Conservation (phyloP, 129 eudicot species). For the Ambrosia artemisiifolia region DNA sequence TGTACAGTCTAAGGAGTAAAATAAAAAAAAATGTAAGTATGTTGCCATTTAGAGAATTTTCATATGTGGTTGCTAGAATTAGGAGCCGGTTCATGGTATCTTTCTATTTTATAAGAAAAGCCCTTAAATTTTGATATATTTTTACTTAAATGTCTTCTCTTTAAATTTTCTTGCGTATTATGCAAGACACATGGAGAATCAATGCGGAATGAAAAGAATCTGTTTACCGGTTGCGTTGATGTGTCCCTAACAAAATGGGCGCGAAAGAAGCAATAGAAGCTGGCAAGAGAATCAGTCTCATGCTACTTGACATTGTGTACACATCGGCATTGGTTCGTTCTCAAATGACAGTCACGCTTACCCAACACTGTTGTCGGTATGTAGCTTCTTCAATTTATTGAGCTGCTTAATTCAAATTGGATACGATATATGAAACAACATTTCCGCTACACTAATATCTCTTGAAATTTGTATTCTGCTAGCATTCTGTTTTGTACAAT, state of each 20-base stretch:
- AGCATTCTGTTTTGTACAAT: background rate
- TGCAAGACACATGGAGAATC: constrained; percentile 70
- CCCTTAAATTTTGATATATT: background rate
- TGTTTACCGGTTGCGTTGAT: constrained; percentile 87
- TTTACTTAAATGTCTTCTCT: background rate
- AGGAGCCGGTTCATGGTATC: background rate
- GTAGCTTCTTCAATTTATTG: constrained; percentile 24
- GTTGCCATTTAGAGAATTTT: background rate
- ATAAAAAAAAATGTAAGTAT: too few relatives aligned
- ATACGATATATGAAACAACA: background rate
- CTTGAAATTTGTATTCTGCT: constrained; percentile 3
- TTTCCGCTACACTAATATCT: background rate
- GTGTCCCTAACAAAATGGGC: constrained; percentile 80
- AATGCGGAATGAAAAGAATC: constrained; percentile 89
- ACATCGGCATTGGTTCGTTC: constrained; percentile 76
- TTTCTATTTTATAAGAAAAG: background rate
- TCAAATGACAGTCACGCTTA: constrained; percentile 83
- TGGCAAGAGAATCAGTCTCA: constrained; percentile 57
- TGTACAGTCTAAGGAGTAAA: too few relatives aligned
- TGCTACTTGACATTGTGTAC: constrained; percentile 67
- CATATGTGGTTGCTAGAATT: background rate
- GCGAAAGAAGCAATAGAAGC: constrained; percentile 82
- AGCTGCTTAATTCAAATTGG: background rate
- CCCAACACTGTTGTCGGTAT: constrained; percentile 71
- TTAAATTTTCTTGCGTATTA: background rate